phyloP scores from a whole-genome alignment of 495 filamentous ascomycete species.

The Aspergillus biplanus region DNA sequence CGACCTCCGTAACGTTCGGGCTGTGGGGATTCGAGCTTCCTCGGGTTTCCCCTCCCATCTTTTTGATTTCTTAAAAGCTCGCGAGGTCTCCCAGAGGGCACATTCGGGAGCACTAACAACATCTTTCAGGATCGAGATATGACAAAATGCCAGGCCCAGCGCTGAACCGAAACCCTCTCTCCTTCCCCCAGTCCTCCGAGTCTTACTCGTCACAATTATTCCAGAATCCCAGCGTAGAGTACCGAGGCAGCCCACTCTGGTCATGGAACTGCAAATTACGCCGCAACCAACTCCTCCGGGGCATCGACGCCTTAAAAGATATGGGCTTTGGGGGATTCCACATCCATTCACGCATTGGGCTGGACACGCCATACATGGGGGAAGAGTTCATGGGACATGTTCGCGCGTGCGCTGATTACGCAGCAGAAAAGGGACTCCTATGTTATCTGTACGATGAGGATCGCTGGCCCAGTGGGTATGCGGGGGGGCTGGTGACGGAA shows the following conservation, averaged over 20 bases:
- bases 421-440: background rate
- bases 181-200: background rate
- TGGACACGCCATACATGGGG: background rate
- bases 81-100: background rate
- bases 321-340: background rate
- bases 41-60: background rate
- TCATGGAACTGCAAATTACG: background rate
- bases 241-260: background rate
- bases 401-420: background rate
- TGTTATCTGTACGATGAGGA: background rate
- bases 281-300: background rate
- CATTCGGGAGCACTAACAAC: too few species aligned
- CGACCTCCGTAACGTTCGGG: background rate
- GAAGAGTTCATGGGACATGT: background rate
- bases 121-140: background rate
- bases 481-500: background rate
- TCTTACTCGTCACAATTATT: background rate
- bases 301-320: background rate
- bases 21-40: background rate
- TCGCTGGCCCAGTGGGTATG: background rate
- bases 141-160: background rate
- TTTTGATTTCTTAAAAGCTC: background rate
- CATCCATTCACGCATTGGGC: background rate
- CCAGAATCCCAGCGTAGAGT: background rate
- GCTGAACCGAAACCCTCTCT: background rate